Base-by-base conservation (phyloP, 495 filamentous ascomycete genomes). In the Hypoxylon lienhwacheense region DNA sequence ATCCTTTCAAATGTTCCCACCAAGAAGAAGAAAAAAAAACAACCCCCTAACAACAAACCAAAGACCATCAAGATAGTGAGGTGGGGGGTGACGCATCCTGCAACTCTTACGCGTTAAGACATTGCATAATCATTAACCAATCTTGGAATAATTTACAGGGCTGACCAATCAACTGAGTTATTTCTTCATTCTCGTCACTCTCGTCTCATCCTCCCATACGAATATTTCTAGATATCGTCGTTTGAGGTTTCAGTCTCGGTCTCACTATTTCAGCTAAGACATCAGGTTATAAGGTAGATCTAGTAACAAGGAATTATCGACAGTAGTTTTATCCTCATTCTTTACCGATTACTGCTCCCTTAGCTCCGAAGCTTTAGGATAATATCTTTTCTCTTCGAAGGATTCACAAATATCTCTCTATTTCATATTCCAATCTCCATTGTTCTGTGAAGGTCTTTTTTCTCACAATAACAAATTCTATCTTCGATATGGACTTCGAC, bases 401-500 rank as follows among this genome's bases (percentile, higher is more conserved):
- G n/a, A n/a, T n/a, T n/a, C n/a, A n/a, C n/a, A n/a, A n/a, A n/a
- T n/a, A n/a, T n/a, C n/a, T n/a, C n/a, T n/a, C n/a, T n/a, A n/a
- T n/a, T n/a, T n/a, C n/a, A n/a, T n/a, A n/a, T n/a, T n/a, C n/a
- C n/a, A n/a, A n/a, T n/a, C n/a, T n/a, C n/a, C n/a, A n/a, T n/a
- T n/a, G n/a, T n/a, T n/a, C n/a, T n/a, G n/a, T n/a, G n/a, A n/a
- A n/a, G n/a, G n/a, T n/a, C n/a, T n/a, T n/a, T n/a, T n/a, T n/a
- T n/a, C n/a, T 3, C 28, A 11, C 28, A 2, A 31, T n/a, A 31
- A 10, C 28, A 31, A 28, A 4, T 4, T 16, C 15, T 31, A 47
- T 35, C 1, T 7, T 12, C 40, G 47, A 24, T 2, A 75, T 81
- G 77, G 76, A 80, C 49, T 82, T 82, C 66, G 76, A 81, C 67